Evolutionary conservation across 176 grass and related monocot species (phyloP), one percentile per base, ranked within the genome.

Genomic region (Carex myosuroides): DNA sequence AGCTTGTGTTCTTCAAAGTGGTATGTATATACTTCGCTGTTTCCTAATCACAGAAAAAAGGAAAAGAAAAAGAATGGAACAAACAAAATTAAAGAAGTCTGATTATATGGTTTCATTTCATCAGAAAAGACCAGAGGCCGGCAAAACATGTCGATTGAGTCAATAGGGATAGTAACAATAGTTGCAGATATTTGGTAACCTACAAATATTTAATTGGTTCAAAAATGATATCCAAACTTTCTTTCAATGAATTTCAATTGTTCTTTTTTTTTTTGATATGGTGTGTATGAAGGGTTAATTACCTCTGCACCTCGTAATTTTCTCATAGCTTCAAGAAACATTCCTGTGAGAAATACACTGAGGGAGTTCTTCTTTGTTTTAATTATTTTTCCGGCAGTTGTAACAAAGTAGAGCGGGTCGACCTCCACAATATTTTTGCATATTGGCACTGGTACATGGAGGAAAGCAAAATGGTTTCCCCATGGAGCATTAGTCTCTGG

Each of bases 281-380:
- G 11, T 16, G 64, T 35, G 14, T 8, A 68, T 37, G 33, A 12
- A 12, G 7, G 41, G 56, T 35, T 69, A 63, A 12, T 37, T 82
- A 84, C 86, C 86, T 88, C 86, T 46, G 60, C n/a, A 59, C 86
- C 86, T 88, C 62, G 73, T 72, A 84, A 44, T 60, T 84, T 84
- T 67, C 81, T 37, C 41, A 88, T 26, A 4, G 50, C 32, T 79
- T 88, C 81, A 12, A 88, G 81, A 26, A 88, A 52, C 16, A 18
- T 8, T 56, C 66, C 70, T 8, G 69, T 84, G 81, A 88, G 70
- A 64, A 58, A 50, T 8, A 84, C 46, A 16, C 67, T 24, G 4
- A 79, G 48, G 2, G 86, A 88, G 42, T 37, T 84, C 60, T 60
- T 88, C 71, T 88, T 88, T 32, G 81, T 53, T 12, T 84, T 84